phyloP scores from a whole-genome alignment of 2,329 filamentous ascomycete genomes.

The Fusarium cicatricum region DNA sequence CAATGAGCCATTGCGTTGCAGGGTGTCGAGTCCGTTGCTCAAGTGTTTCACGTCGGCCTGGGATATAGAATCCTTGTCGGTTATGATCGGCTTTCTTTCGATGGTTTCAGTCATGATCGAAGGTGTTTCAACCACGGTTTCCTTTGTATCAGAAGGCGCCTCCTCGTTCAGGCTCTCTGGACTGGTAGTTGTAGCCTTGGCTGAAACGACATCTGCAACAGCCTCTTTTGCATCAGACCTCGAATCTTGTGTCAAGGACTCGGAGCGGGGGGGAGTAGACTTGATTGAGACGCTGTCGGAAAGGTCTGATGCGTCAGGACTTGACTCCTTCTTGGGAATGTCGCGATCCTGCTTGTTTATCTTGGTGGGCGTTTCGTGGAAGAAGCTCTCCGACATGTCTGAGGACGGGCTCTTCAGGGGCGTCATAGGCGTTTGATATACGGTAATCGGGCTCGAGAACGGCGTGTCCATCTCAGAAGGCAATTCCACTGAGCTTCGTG shows the following conservation, averaged over 20 bases:
- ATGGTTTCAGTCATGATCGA: background rate
- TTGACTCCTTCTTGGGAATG: background rate
- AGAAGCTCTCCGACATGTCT: background rate
- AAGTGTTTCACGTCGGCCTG: background rate
- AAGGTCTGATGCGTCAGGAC: background rate
- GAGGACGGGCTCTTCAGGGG: conserved; percentile 1
- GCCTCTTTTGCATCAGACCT: background rate
- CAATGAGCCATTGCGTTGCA: conserved; percentile 13
- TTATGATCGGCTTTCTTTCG: background rate
- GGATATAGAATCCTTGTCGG: background rate
- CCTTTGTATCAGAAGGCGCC: background rate
- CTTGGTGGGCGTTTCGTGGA: conserved; percentile 1
- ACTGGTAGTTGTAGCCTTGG: background rate
- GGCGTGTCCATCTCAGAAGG: conserved; percentile 6
- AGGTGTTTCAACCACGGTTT: background rate
- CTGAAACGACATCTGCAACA: background rate
- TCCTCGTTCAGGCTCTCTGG: background rate
- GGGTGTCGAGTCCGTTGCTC: background rate
- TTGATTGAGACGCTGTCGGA: background rate
- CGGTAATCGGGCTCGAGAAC: conserved; percentile 9
- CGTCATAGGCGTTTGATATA: background rate
- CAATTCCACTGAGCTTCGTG: conserved; percentile 10
- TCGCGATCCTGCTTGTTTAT: background rate
- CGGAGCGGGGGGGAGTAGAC: background rate
- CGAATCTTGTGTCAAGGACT: no score